Percentiles rank a stretch among this genome's conserved stretches.
Conservation (phyloP, 2,329 filamentous ascomycete species). For the Stylonectria norvegica region DNA sequence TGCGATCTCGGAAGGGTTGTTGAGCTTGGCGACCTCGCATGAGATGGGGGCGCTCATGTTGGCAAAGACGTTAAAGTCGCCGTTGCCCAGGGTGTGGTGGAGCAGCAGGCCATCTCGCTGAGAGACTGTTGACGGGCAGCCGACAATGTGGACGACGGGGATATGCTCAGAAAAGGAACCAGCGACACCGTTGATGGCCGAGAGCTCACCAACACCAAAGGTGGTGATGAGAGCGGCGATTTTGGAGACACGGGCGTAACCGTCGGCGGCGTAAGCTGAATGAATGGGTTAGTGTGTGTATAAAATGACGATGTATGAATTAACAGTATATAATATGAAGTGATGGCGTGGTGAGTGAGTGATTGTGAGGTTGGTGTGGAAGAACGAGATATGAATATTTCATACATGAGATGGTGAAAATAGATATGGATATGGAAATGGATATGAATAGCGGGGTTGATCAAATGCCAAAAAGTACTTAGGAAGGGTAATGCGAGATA, state of each 20-base stretch:
- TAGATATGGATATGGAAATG: no score
- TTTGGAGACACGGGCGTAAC: conserved; percentile 70
- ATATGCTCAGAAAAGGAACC: conserved; percentile 73
- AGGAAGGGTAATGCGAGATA: no score
- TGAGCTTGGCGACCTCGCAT: conserved; percentile 67
- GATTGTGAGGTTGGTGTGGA: no score
- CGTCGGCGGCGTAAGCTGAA: conserved; percentile 72
- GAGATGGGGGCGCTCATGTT: conserved; percentile 74
- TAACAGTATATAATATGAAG: no score
- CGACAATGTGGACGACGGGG: conserved; percentile 67
- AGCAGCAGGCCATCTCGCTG: conserved; percentile 48
- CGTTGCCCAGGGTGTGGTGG: conserved; percentile 71
- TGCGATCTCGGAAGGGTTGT: conserved; percentile 66
- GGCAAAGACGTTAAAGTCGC: conserved; percentile 79
- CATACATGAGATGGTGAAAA: neutral
- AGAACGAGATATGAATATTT: no score
- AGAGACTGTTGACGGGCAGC: conserved; percentile 47
- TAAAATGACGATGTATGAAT: no score
- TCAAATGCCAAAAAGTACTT: no score
- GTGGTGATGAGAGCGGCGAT: conserved; percentile 70
- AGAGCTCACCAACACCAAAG: conserved; percentile 73
- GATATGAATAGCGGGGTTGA: no score
- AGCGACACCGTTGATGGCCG: conserved; percentile 68
- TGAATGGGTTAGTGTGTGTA: conserved; percentile 15
- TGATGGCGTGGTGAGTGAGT: conserved; percentile 16